Base-by-base conservation (phyloP, 345 rosid species). In the Erodium maritimum region DNA sequence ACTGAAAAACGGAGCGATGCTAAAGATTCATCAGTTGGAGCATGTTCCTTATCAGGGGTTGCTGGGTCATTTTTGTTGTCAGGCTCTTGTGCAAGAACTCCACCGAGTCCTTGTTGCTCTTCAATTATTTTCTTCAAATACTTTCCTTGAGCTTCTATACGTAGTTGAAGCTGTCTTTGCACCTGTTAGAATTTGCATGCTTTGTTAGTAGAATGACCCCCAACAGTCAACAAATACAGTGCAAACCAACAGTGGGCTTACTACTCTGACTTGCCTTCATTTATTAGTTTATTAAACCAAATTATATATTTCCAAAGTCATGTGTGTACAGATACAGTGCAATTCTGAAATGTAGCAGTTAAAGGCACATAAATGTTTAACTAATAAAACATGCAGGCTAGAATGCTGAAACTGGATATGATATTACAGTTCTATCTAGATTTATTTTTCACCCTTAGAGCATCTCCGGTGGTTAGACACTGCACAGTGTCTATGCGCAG, bases 91-190 rank as follows among this genome's bases (percentile, higher is more conserved):
- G 74, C 71, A 52, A 89, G 82, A 52, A 65, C 82, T 50, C 94
- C 95, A 62, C 85, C 83, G 1, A 93, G 83, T 56, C 85, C 80
- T 21, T 91, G 95, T 69, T 93, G 96, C 85, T 93, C 99, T 79
- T 93, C 96, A 33, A 93, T 93, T 71, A 93, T 93, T 85, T 89
- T 93, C 81, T 93, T 89, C 79, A 93, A 73, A 75, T 89, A 93
- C 79, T 89, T 87, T 54, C 96, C 96, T 62, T 89, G 96, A 20
- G 96, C 99, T 74, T 93, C 99, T 68, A 93, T 93, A 57, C 99
- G 90, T 67, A 93, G 72, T 62, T 93, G 99, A 65, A 93, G 79
- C 74, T 93, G 99, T 73, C 94, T 83, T 81, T 93, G 99, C 67
- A 93, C 99, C 99, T 93, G 78, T 62, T 8, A 51, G 53, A 59